Evolutionary conservation across 2,329 filamentous ascomycete genomes (phyloP).

Genomic region (Colletotrichum acutatum): DNA sequence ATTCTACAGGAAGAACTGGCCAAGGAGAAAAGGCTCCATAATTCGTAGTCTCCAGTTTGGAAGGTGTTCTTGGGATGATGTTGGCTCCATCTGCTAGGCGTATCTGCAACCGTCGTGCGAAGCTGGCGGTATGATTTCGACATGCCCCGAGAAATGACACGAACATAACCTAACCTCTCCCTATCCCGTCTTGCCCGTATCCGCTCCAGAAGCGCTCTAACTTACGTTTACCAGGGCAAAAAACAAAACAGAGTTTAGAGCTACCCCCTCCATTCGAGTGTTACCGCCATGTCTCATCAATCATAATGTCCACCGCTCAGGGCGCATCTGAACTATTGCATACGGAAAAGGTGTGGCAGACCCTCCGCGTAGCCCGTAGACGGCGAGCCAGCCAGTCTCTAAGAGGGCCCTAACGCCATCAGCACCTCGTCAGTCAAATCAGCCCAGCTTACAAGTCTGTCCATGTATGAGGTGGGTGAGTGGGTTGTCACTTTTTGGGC

Average conservation of each 20-base stretch:
- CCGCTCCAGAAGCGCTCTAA: background rate
- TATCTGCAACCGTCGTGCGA: slow-evolving; percentile 15
- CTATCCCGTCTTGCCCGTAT: too few species aligned
- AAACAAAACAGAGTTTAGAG: slow-evolving; percentile 32
- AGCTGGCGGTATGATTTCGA: background rate
- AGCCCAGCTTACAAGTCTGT: slow-evolving; percentile 11
- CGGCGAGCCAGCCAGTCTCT: slow-evolving; percentile 12
- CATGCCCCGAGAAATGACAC: slow-evolving; percentile 14
- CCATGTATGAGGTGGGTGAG: slow-evolving; percentile 20
- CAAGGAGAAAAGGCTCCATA: background rate
- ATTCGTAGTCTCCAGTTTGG: background rate
- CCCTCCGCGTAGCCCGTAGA: slow-evolving; percentile 13
- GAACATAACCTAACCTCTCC: background rate
- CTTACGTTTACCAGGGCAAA: background rate
- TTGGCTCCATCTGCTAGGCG: background rate
- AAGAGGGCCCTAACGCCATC: slow-evolving; percentile 24
- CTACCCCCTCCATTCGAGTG: slow-evolving; percentile 20
- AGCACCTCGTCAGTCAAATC: slow-evolving; percentile 24
- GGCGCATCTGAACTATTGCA: slow-evolving; percentile 30
- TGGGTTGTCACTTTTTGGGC: slow-evolving; percentile 6
- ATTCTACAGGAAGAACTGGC: background rate
- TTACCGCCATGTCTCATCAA: slow-evolving; percentile 33
- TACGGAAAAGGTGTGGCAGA: slow-evolving; percentile 25
- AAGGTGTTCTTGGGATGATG: background rate
- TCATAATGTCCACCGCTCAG: slow-evolving; percentile 30